Evolutionary conservation across 306 rosid species (phyloP), one percentile per base, ranked within the genome.

Genomic region (Cicer cuneatum): DNA sequence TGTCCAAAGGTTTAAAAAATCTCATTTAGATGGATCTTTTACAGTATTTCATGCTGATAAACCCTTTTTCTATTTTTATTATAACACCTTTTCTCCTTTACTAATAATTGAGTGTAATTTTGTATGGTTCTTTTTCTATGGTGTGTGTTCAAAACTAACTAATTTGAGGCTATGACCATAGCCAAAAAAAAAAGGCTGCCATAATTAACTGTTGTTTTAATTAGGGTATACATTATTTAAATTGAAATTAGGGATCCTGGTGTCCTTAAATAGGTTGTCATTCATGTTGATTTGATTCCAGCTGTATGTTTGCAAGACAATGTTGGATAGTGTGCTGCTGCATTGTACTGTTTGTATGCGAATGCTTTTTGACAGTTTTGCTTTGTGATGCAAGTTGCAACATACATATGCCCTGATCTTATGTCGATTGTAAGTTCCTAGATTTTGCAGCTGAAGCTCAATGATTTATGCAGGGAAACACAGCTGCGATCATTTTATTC

Each of bases 401-500:
- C 45, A 16, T 53, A 16, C 49, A 49, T 72, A 49, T 72, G 66
- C 63, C 51, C 53, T 47, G 41, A 51, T 76, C 60, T 60, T 59
- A 52, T 51, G 39, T 64, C 19, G 71, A 42, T 49, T 21, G 61
- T 64, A 67, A 66, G 59, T 66, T 53, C 57, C 47, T 56, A 61
- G 78, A 79, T 79, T 61, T 76, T 56, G 75, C 73, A 16, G 42
- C 78, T 78, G 83, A 79, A 74, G 62, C 75, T 78, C 78, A 77
- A 48, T 79, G 71, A 53, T 85, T 46, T 57, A 47, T 80, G 83
- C 85, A 93, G 98, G 83, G 98, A 93, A 84, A 87, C 96, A 39
- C 97, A 93, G 75, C 87, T 93, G 48, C 82, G 98, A 46, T 84
- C 98, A 71, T 93, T 93, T 85, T 93, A 93, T 86, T 93, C 98